Evolutionary conservation across 2,329 filamentous ascomycete species (phyloP), one percentile per base, ranked within the genome.

Genomic region (Alternaria rosae): DNA sequence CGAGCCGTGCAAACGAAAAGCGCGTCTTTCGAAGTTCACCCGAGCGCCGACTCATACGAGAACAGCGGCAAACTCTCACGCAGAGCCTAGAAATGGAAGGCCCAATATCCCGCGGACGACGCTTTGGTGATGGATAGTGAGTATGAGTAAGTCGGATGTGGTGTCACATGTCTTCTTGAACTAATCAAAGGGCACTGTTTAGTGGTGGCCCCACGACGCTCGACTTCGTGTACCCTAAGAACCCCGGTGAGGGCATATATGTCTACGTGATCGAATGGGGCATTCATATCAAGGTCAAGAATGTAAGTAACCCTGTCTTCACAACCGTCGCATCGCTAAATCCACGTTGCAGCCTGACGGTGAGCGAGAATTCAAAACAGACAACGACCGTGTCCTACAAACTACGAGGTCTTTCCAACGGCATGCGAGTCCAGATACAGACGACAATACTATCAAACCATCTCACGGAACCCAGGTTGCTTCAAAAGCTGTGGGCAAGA

Each of bases 291-390:
- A 35, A 35, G 1, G 32, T 35, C 0, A 35, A 1, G 0, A 35
- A 35, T 0, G 32, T 35, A 2, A 35, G 32, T 35, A 2, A n/a
- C n/a, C n/a, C n/a, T n/a, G n/a, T n/a, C n/a, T n/a, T n/a, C n/a
- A n/a, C n/a, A n/a, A n/a, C n/a, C n/a, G n/a, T n/a, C 0, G 4
- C 32, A 35, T 35, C 32, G 32, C 1, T 35, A 35, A 35, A 0
- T 1, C 0, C n/a, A 0, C 32, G 1, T 35, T 0, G 8, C 32
- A 38, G 32, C 0, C 0, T 1, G 32, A 38, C 1, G 32, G n/a
- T 0, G 32, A 38, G 1, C 0, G 0, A 38, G 32, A 38, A 1
- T 38, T 38, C 8, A 38, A n/a, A 15, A 38, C 32, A 10, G 32
- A 38, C 0, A 38, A 38, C 32, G 32, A 35, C 32, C 32, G 0